These are phyloP conservation scores for Hypoxylon rubiginosum DNA, from an alignment of 2,329 filamentous ascomycete species.

Conservation along the genomic window DNA sequence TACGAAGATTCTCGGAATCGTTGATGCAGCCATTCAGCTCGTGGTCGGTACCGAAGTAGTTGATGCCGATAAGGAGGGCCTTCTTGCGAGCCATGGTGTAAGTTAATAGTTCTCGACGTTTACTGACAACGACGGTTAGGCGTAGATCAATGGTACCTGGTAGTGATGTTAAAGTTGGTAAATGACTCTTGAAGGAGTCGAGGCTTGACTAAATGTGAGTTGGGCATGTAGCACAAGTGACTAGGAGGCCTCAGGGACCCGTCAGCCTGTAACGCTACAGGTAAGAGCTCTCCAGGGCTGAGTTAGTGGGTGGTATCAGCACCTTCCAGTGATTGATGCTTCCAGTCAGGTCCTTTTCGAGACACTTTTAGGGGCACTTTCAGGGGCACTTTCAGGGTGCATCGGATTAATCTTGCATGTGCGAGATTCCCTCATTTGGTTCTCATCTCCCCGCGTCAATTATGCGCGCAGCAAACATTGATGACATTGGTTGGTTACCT, in stretches of 20 bases:
- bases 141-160: background rate
- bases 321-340: background rate
- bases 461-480: background rate
- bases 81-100: conserved; percentile 51
- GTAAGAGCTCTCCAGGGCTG: background rate
- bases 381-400: background rate
- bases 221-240: background rate
- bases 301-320: background rate
- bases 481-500: background rate
- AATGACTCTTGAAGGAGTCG: background rate
- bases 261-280: background rate
- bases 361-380: background rate
- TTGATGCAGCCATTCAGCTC: conserved; percentile 50
- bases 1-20: conserved; percentile 54
- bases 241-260: background rate
- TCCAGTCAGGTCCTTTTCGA: too few species aligned
- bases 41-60: conserved; percentile 43
- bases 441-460: background rate
- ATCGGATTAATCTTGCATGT: background rate
- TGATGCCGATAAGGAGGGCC: conserved; percentile 52
- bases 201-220: background rate
- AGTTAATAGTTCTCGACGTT: background rate
- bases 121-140: background rate
- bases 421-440: too few species aligned
- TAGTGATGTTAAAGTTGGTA: background rate